Percentiles rank a stretch among this genome's conserved stretches.
Conservation (phyloP, 805 yeast species). For the Wickerhamia fluorescens region DNA sequence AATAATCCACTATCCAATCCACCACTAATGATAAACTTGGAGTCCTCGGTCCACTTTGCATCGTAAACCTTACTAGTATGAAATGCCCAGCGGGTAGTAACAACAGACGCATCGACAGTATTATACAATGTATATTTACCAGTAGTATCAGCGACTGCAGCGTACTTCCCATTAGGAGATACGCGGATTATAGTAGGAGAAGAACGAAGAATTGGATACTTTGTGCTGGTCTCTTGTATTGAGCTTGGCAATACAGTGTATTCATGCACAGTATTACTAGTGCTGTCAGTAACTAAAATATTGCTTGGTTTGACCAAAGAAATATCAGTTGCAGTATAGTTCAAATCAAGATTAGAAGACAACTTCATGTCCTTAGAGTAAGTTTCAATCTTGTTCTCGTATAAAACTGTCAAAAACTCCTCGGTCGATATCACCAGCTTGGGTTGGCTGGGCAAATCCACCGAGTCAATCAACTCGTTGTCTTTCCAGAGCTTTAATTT, state of each 20-base stretch:
- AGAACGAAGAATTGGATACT: conserved; percentile 43
- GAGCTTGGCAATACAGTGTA: conserved; percentile 7
- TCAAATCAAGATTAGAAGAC: conserved; percentile 12
- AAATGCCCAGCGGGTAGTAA: conserved; percentile 93
- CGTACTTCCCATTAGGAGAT: conserved; percentile 59
- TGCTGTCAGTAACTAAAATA: conserved; percentile 24
- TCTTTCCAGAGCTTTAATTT: conserved; percentile 40
- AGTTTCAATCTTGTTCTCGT: conserved; percentile 22
- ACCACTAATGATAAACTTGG: conserved; percentile 66
- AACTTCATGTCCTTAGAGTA: conserved; percentile 10
- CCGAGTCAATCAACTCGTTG: conserved; percentile 7
- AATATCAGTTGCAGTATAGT: conserved; percentile 17
- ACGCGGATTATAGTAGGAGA: conserved; percentile 57
- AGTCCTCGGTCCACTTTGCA: conserved; percentile 73
- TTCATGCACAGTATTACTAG: conserved; percentile 24
- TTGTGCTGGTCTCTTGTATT: conserved; percentile 11
- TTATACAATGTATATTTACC: conserved; percentile 82
- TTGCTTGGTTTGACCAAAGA: conserved; percentile 15
- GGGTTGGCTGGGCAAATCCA: conserved; percentile 26
- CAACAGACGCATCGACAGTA: conserved; percentile 43
- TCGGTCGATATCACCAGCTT: conserved; percentile 23
- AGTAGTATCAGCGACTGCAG: conserved; percentile 80
- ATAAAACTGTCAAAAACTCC: conserved; percentile 22
- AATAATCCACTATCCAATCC: conserved; percentile 79
- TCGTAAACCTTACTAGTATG: conserved; percentile 77